Evolutionary conservation across 139 green algal genomes (phyloP), one percentile per base, ranked within the genome.

Genomic region (Asterochloris erici): DNA sequence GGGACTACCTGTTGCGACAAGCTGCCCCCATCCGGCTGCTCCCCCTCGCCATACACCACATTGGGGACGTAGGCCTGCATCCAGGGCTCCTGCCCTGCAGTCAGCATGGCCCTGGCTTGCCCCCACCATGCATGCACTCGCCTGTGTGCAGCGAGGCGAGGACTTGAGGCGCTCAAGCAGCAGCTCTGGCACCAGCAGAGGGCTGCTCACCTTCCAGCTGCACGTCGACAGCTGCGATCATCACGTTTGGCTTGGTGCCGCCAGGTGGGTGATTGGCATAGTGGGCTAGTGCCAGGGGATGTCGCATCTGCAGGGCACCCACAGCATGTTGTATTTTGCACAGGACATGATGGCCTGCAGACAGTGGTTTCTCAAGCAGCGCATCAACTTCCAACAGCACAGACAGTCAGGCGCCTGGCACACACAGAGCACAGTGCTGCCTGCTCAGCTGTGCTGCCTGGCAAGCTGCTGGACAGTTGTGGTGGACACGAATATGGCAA

Each of bases 261-360:
- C 73, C 28, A 15, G 81, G 63, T 0, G 92, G 91, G 83, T 95
- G 92, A 78, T 95, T 95, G 54, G 89, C 91, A 70, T 85, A 93
- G 68, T 95, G 91, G 11, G 83, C 92, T 47, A 93, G 73, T 0
- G 90, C 91, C 27, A 93, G 61, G 0, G 92, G 92, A 84, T 95
- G 74, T 4, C 92, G 66, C 16, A 86, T 86, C 79, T 95, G 85
- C 9, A 73, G 21, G 85, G 73, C 75, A 47, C 82, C 85, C 64
- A 29, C 28, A 66, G 21, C 17, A 54, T 54, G 38, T 54, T n/a
- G n/a, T n/a, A n/a, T n/a, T 54, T 54, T 54, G 38, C 38, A n/a
- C 38, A 10, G 38, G 4, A 54, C 38, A 2, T 54, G 6, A 54
- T 54, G 38, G 2, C 38, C 38, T 54, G 38, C 38, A 54, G 38